Evolutionary conservation across 139 green algal species (phyloP), one percentile per base, ranked within the genome.

Genomic region (Chlorella sp.): DNA sequence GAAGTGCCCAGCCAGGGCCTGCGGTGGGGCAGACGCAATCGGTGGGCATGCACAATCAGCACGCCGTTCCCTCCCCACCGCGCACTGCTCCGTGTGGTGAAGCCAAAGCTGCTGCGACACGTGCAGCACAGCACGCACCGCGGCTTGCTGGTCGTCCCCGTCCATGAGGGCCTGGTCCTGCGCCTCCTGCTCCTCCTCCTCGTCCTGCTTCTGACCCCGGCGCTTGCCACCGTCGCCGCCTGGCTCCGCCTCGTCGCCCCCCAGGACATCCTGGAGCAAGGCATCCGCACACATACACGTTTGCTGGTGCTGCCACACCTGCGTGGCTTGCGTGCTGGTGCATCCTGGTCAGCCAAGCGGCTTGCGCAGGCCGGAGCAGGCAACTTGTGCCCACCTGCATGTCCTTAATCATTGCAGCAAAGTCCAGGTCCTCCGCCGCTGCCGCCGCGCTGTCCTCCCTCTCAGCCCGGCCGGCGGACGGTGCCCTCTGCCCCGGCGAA

Each of bases 401-500:
- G 60, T 87, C 82, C 63, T 82, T 80, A 35, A 90, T 31, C 85
- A 90, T 90, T 3, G 79, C 81, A 5, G 80, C 79, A 73, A 84
- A 90, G 35, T 86, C 83, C 31, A 77, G 70, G 33, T 83, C 78
- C 49, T 62, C 64, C 10, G 42, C 42, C 10, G 10, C 42, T 17
- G 42, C 17, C n/a, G n/a, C n/a, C n/a, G n/a, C n/a, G n/a, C n/a
- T n/a, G n/a, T n/a, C n/a, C n/a, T n/a, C n/a, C n/a, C n/a, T n/a
- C n/a, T n/a, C n/a, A n/a, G n/a, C n/a, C n/a, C n/a, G n/a, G n/a
- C n/a, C n/a, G n/a, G n/a, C n/a, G n/a, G n/a, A n/a, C n/a, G n/a
- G n/a, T n/a, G n/a, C n/a, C n/a, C n/a, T n/a, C n/a, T n/a, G n/a
- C n/a, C n/a, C n/a, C n/a, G n/a, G n/a, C n/a, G n/a, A n/a, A n/a